These are phyloP conservation scores for Decorospora gaudefroyi DNA, from an alignment of 2,329 filamentous ascomycete genomes.

Conservation along the genomic window DNA sequence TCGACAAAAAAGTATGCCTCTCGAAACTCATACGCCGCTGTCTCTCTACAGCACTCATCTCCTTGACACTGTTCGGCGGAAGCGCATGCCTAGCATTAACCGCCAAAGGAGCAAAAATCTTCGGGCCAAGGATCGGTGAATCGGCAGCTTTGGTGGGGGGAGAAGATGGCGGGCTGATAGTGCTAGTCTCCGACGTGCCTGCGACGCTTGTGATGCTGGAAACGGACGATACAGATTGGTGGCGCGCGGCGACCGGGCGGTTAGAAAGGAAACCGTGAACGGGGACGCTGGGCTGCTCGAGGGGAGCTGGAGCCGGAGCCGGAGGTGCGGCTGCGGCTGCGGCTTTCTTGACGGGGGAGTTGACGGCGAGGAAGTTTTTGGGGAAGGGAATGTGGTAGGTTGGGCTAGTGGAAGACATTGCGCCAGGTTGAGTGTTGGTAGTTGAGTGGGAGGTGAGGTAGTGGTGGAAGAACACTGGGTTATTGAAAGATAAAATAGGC, in stretches of 20 bases:
- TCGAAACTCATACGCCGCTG: slow-evolving; percentile 21
- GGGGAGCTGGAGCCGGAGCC: slow-evolving; percentile 18
- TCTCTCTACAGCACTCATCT: slow-evolving; percentile 30
- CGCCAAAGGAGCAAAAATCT: slow-evolving; percentile 41
- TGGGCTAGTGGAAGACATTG: slow-evolving; percentile 43
- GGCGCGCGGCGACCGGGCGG: slow-evolving; percentile 29
- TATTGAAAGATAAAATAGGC: slow-evolving; percentile 8
- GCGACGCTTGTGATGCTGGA: slow-evolving; percentile 23
- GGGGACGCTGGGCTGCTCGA: slow-evolving; percentile 31
- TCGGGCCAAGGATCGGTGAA: slow-evolving; percentile 34
- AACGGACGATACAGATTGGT: slow-evolving; percentile 39
- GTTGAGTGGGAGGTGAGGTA: slow-evolving; percentile 8
- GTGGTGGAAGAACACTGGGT: slow-evolving; percentile 4
- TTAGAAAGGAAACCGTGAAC: slow-evolving; percentile 48
- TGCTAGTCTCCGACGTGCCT: slow-evolving; percentile 24
- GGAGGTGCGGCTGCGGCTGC: neutral
- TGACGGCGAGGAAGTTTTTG: slow-evolving; percentile 43
- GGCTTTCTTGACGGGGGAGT: slow-evolving; percentile 38
- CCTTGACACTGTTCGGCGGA: slow-evolving; percentile 28
- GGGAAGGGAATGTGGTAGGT: slow-evolving; percentile 48
- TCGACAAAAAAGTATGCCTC: slow-evolving; percentile 39
- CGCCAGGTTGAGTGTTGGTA: slow-evolving; percentile 30
- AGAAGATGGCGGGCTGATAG: slow-evolving; percentile 38
- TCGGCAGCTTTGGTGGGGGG: slow-evolving; percentile 31
- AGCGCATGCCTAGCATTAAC: slow-evolving; percentile 42